Percentiles rank a stretch among this genome's conserved stretches.
These are phyloP conservation scores for Solanum raphanifolium DNA, from an alignment of 257 asterid species.

Conservation along the genomic window DNA sequence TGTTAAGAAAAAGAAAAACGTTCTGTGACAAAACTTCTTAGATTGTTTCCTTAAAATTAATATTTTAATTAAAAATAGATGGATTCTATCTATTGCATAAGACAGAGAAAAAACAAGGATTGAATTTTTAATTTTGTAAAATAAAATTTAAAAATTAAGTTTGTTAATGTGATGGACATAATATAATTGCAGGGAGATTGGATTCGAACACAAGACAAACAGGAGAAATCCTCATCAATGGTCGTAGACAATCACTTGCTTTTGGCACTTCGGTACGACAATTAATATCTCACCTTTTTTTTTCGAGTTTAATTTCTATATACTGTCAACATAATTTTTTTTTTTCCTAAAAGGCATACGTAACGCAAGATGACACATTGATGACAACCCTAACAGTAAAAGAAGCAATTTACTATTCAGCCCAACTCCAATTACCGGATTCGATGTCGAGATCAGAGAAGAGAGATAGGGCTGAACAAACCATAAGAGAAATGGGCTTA, in stretches of 20 bases:
- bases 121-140: no score
- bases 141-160: no score
- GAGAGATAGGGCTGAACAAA: conserved; percentile 31
- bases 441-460: conserved; percentile 34
- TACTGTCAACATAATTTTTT: rapidly evolving
- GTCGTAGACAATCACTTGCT: conserved; percentile 41
- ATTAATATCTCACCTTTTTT: neutral
- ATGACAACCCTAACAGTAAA: conserved; percentile 48
- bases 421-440: conserved; percentile 45
- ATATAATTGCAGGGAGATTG: conserved; percentile 33
- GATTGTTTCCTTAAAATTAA: no score
- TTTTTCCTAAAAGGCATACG: conserved; percentile 27
- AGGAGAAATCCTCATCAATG: conserved; percentile 59
- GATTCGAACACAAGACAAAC: conserved; percentile 39
- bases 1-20: neutral
- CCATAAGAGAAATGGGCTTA: conserved; percentile 48
- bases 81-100: neutral
- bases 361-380: conserved; percentile 50
- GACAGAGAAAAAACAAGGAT: no score
- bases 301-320: neutral
- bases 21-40: no score
- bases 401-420: conserved; percentile 50
- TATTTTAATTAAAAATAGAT: no score
- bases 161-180: neutral
- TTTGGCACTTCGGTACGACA: conserved; percentile 52